phyloP scores from a whole-genome alignment of 352 stramenopile species.

The Phytophthora sojae region DNA sequence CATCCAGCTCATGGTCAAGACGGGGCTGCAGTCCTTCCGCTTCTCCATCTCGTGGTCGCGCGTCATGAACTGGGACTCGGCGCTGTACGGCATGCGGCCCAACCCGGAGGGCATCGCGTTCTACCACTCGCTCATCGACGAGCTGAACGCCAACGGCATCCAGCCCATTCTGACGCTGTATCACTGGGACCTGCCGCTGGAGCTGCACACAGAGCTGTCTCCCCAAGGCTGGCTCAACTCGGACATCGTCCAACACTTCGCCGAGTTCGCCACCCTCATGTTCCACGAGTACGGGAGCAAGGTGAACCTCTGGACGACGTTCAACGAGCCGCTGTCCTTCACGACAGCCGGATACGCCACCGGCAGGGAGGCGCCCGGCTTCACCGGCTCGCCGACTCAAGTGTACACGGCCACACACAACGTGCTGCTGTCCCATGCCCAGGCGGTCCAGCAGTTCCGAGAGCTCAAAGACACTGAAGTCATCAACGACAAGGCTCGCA shows the following conservation, averaged over 20 bases:
- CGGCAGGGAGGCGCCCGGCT: slow-evolving; percentile 9
- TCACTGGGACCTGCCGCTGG: slow-evolving; percentile 85
- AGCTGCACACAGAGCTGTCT: too few relatives aligned
- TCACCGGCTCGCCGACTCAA: too few relatives aligned
- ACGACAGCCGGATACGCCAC: too few relatives aligned
- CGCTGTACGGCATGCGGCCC: slow-evolving; percentile 36
- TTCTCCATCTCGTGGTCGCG: slow-evolving; percentile 92
- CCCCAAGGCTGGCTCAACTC: slow-evolving; percentile 61
- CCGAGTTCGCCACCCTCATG: slow-evolving; percentile 87
- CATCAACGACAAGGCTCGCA: slow-evolving; percentile 58
- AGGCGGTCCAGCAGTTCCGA: slow-evolving; percentile 86
- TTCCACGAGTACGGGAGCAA: slow-evolving; percentile 91
- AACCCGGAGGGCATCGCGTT: slow-evolving; percentile 90
- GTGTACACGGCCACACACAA: slow-evolving; percentile 76
- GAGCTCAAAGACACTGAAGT: slow-evolving; percentile 81
- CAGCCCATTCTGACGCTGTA: slow-evolving; percentile 11
- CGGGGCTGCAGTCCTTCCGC: slow-evolving; percentile 91
- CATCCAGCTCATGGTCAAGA: slow-evolving; percentile 88
- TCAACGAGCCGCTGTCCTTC: slow-evolving; percentile 93
- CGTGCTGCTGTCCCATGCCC: slow-evolving; percentile 89
- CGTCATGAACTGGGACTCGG: slow-evolving; percentile 79
- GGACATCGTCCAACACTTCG: slow-evolving; percentile 66
- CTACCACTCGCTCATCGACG: slow-evolving; percentile 91
- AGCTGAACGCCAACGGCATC: slow-evolving; percentile 48
- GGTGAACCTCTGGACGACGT: slow-evolving; percentile 92